phyloP scores from a whole-genome alignment of 1,284 basidiomycete genomes.

The Inonotus obliquus region DNA sequence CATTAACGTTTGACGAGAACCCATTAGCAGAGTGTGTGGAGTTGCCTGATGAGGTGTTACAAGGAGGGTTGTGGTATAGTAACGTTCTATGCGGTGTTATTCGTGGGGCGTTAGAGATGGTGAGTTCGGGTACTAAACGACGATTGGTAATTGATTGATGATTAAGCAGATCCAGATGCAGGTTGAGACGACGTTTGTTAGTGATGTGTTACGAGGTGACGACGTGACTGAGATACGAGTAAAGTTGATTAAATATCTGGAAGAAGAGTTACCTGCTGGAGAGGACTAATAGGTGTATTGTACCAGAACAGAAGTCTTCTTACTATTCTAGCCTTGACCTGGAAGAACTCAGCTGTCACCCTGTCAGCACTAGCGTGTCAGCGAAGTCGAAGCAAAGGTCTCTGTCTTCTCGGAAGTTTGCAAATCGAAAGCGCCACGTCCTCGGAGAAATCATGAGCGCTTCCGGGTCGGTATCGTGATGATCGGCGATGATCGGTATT shows the following conservation, averaged over 20 bases:
- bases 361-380: too few species aligned
- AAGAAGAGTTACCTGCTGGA: constrained; percentile 86
- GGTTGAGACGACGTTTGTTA: constrained; percentile 86
- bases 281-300: constrained; percentile 62
- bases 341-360: too few species aligned
- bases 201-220: constrained; percentile 89
- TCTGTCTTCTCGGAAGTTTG: too few species aligned
- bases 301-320: too few species aligned
- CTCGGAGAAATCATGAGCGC: too few species aligned
- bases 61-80: constrained; percentile 94
- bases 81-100: constrained; percentile 95
- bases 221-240: constrained; percentile 94
- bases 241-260: constrained; percentile 84
- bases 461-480: too few species aligned
- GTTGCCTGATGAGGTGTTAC: constrained; percentile 87
- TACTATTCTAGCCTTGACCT: too few species aligned
- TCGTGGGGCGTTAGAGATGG: constrained; percentile 95
- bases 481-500: too few species aligned
- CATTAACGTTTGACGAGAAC: constrained; percentile 90
- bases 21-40: constrained; percentile 97
- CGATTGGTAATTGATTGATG: constrained; percentile 8
- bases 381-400: too few species aligned
- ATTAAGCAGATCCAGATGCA: constrained; percentile 87
- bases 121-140: too few species aligned
- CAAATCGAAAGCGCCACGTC: too few species aligned